Conservation (phyloP, 805 yeast species). For the Saccharomycodes ludwigii region DNA sequence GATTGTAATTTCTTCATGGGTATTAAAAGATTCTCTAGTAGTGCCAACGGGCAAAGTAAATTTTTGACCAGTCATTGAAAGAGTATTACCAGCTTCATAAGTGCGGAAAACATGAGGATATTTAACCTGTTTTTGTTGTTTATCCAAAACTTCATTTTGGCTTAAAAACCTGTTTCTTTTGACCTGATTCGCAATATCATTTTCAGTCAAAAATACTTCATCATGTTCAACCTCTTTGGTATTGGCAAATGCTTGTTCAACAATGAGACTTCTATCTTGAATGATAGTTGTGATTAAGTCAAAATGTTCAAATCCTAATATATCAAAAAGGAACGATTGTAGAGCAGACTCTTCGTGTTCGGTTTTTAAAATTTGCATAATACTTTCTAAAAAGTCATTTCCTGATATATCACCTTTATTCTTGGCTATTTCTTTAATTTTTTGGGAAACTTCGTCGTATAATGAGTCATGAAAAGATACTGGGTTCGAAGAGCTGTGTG, state of each 20-base stretch:
- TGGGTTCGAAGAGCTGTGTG: constrained; percentile 6
- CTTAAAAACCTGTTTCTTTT: constrained; percentile 36
- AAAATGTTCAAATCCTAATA: constrained; percentile 76
- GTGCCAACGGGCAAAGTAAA: constrained; percentile 76
- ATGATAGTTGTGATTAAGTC: constrained; percentile 61
- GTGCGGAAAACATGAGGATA: constrained; percentile 85
- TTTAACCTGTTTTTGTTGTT: constrained; percentile 32
- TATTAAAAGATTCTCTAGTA: constrained; percentile 44
- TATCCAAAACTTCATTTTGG: constrained; percentile 35
- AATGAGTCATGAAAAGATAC: too few species aligned
- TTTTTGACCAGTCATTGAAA: constrained; percentile 74
- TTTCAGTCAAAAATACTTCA: constrained; percentile 33
- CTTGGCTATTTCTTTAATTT: constrained; percentile 21
- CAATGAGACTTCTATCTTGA: constrained; percentile 28
- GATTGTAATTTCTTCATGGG: constrained; percentile 70
- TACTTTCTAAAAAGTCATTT: constrained; percentile 22
- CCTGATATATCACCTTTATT: constrained; percentile 24
- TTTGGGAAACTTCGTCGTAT: constrained; percentile 13
- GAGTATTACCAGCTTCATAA: constrained; percentile 50
- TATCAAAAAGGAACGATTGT: constrained; percentile 65
- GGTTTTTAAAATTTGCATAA: constrained; percentile 19
- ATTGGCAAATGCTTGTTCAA: constrained; percentile 13
- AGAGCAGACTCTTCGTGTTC: constrained; percentile 41
- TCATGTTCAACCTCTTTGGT: constrained; percentile 12
- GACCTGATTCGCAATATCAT: constrained; percentile 43